Percentiles rank a stretch among this genome's conserved stretches.
Evolutionary conservation across 768 basidiomycete species (phyloP).

Genomic region (Macrocybe gigantea): DNA sequence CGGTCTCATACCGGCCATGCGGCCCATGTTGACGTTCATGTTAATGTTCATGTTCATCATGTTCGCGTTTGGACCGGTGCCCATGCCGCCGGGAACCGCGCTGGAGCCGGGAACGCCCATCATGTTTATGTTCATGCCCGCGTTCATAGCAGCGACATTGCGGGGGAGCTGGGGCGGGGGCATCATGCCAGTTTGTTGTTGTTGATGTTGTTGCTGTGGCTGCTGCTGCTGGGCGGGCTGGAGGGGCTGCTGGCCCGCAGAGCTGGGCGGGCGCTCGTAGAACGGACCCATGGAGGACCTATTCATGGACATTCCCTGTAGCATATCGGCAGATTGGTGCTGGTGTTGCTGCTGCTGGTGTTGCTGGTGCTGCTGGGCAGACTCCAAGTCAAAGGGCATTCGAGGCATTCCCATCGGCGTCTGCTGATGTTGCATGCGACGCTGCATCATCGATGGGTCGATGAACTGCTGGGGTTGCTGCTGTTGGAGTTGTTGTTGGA

Average conservation of each 20-base stretch:
- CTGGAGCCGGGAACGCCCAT: neutral
- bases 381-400: too few species aligned
- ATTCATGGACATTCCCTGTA: too few species aligned
- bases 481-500: slow-evolving; percentile 6
- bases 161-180: slow-evolving; percentile 8
- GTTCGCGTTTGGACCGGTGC: neutral
- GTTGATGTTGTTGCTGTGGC: slow-evolving; percentile 2
- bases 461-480: neutral
- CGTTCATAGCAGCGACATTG: neutral
- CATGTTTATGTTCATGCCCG: neutral
- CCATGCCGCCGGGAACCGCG: neutral
- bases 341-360: slow-evolving; percentile 1
- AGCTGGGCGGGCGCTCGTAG: slow-evolving; percentile 10
- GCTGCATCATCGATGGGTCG: too few species aligned
- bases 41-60: slow-evolving; percentile 6
- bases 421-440: too few species aligned
- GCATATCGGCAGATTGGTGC: slow-evolving; percentile 3
- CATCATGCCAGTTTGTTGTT: slow-evolving; percentile 7
- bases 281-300: slow-evolving; percentile 1
- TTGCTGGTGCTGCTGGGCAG: neutral
- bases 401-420: too few species aligned
- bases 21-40: slow-evolving; percentile 4
- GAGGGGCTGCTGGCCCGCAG: neutral
- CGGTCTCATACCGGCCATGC: slow-evolving; percentile 4
- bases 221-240: slow-evolving; percentile 3